Evolutionary conservation across 495 filamentous ascomycete species (phyloP).

Genomic region (Bacidia rubella): DNA sequence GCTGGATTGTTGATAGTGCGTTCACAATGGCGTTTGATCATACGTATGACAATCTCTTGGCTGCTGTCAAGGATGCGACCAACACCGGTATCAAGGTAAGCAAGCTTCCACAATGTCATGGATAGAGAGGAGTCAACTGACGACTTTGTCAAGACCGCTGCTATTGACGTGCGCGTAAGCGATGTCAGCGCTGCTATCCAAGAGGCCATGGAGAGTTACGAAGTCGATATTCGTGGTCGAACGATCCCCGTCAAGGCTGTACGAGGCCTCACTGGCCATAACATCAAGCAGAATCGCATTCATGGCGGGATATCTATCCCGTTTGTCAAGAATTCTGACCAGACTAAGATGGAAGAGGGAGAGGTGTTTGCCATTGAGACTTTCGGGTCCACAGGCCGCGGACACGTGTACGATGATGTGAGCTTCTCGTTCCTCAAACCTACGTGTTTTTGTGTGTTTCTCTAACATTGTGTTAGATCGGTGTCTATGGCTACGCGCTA

Average conservation of each 20-base stretch:
- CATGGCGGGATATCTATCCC: conserved; percentile 84
- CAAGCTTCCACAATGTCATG: conserved; percentile 13
- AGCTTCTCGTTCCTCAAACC: conserved; percentile 10
- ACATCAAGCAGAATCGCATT: conserved; percentile 73
- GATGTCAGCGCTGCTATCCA: conserved; percentile 69
- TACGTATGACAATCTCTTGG: conserved; percentile 69
- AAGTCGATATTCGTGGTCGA: conserved; percentile 63
- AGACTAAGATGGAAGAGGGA: conserved; percentile 88
- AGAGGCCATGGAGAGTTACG: conserved; percentile 83
- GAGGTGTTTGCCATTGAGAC: conserved; percentile 91
- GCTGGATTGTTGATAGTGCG: conserved; percentile 81
- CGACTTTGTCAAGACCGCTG: conserved; percentile 31
- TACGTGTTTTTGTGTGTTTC: conserved; percentile 14
- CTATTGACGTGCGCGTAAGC: conserved; percentile 66
- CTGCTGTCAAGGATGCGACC: conserved; percentile 73
- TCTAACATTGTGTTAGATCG: conserved; percentile 39
- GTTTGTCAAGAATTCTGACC: conserved; percentile 67
- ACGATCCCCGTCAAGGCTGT: conserved; percentile 75
- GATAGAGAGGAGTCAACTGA: conserved; percentile 29
- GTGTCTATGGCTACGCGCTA: conserved; percentile 60
- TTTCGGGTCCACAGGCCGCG: conserved; percentile 85
- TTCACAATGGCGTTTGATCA: conserved; percentile 85
- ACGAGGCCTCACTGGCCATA: conserved; percentile 80
- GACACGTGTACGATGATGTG: conserved; percentile 68
- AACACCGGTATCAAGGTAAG: conserved; percentile 59